Percentiles rank a stretch among this genome's conserved stretches.
Conservation (phyloP, 2,329 filamentous ascomycete genomes). For the Knufia petricola region DNA sequence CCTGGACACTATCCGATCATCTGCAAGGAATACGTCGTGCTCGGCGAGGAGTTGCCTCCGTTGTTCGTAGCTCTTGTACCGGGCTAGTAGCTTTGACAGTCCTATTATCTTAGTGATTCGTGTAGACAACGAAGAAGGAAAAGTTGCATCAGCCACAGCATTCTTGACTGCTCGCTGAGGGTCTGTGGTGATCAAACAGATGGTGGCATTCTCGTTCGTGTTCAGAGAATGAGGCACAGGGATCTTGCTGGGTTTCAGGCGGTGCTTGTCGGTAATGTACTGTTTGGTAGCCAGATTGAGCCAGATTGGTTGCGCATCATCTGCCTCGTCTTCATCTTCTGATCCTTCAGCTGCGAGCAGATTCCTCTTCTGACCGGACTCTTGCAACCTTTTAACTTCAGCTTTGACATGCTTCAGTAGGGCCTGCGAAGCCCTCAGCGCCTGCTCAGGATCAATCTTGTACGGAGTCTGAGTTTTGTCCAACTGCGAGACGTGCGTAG, state of each 20-base stretch:
- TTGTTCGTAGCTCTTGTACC: slow-evolving; percentile 82
- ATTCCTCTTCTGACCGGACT: slow-evolving; percentile 41
- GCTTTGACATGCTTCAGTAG: slow-evolving; percentile 50
- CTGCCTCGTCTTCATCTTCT: slow-evolving; percentile 36
- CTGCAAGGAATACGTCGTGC: slow-evolving; percentile 88
- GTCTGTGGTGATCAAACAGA: slow-evolving; percentile 80
- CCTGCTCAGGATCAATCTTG: slow-evolving; percentile 42
- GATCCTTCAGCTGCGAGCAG: slow-evolving; percentile 42
- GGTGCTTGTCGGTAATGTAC: slow-evolving; percentile 61
- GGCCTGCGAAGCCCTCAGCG: slow-evolving; percentile 50
- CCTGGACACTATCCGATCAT: slow-evolving; percentile 67
- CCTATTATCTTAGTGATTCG: slow-evolving; percentile 71
- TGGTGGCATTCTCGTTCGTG: slow-evolving; percentile 52
- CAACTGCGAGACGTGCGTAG: slow-evolving; percentile 2
- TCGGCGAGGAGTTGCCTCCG: slow-evolving; percentile 73
- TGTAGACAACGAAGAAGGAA: slow-evolving; percentile 56
- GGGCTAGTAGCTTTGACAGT: slow-evolving; percentile 72
- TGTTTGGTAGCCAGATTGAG: slow-evolving; percentile 56
- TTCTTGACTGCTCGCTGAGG: slow-evolving; percentile 86
- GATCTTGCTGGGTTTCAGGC: slow-evolving; percentile 78
- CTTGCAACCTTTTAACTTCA: slow-evolving; percentile 38
- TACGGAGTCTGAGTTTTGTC: slow-evolving; percentile 29
- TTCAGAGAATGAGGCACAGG: slow-evolving; percentile 66
- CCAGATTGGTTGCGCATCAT: slow-evolving; percentile 50
- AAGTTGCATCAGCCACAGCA: slow-evolving; percentile 63